These are phyloP conservation scores for Artemisia tridentata DNA, from an alignment of 129 eudicot species.

Conservation along the genomic window DNA sequence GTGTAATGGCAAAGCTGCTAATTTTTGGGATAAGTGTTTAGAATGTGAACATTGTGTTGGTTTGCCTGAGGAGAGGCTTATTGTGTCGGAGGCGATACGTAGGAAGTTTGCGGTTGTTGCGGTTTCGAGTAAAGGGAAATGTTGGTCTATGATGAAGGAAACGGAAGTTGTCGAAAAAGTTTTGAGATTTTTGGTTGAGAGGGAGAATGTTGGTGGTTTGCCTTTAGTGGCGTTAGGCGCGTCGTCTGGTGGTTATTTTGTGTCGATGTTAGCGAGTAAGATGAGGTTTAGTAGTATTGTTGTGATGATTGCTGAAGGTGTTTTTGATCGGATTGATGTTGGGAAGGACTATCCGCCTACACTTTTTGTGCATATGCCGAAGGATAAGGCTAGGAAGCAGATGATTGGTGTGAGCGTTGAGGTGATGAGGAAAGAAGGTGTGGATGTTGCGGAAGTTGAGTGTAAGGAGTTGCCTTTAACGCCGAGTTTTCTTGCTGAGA, in stretches of 20 bases:
- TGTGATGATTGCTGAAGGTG: conserved; percentile 84
- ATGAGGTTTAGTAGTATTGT: conserved; percentile 58
- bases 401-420: conserved; percentile 48
- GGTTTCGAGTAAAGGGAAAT: conserved; percentile 57
- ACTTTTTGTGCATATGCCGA: conserved; percentile 93
- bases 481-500: conserved; percentile 57
- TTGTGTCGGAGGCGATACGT: conserved; percentile 66
- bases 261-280: conserved; percentile 65
- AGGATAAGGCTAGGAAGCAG: conserved; percentile 57
- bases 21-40: conserved; percentile 74
- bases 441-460: conserved; percentile 61
- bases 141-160: conserved; percentile 81
- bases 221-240: conserved; percentile 89
- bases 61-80: conserved; percentile 81
- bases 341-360: conserved; percentile 66
- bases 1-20: conserved; percentile 67
- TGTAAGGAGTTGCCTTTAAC: conserved; percentile 73
- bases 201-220: conserved; percentile 51
- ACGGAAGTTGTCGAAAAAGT: conserved; percentile 37
- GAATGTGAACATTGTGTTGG: conserved; percentile 77
- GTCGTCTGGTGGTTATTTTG: conserved; percentile 95
- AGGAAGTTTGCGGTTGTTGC: conserved; percentile 72
- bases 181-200: conserved; percentile 53
- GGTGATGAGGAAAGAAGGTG: conserved; percentile 49
- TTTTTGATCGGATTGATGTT: conserved; percentile 52